A percentile compares a stretch with the other conserved stretches of the same genome.
Evolutionary conservation across 1,139 yeast species (phyloP).

Genomic region (Magnusiomyces fungicola): DNA sequence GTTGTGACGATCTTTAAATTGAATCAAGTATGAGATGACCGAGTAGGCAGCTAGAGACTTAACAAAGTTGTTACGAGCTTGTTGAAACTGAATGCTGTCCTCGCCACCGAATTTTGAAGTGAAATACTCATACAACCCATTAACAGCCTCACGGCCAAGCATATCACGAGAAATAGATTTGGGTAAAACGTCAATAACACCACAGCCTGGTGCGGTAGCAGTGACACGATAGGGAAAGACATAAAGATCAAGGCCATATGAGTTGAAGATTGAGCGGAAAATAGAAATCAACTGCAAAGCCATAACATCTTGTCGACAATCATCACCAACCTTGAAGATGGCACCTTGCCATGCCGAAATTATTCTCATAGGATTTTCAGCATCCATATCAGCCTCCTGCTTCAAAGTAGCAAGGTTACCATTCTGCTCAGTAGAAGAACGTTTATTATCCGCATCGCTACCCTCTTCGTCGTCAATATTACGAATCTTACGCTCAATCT

Average conservation of each 20-base stretch:
- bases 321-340: conserved; percentile 98
- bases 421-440: background rate
- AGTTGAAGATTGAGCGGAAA: conserved; percentile 84
- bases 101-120: conserved; percentile 92
- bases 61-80: conserved; percentile 85
- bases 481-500: conserved; percentile 53
- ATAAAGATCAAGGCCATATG: conserved; percentile 79
- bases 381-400: conserved; percentile 8
- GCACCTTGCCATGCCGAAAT: conserved; percentile 74
- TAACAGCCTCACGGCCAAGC: conserved; percentile 98
- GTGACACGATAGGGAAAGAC: conserved; percentile 94
- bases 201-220: conserved; percentile 99
- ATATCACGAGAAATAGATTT: conserved; percentile 93
- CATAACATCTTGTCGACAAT: conserved; percentile 94
- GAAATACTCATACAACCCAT: conserved; percentile 90
- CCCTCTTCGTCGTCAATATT: conserved; percentile 31
- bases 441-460: background rate
- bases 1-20: conserved; percentile 96
- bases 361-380: conserved; percentile 15
- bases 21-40: conserved; percentile 82
- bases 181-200: conserved; percentile 96
- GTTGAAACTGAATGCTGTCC: conserved; percentile 79
- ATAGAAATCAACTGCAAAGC: conserved; percentile 89
- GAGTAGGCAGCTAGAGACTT: conserved; percentile 95
- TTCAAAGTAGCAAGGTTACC: background rate